Conservation (phyloP, 176 grass and related monocot genomes). For the Oryza australiensis region DNA sequence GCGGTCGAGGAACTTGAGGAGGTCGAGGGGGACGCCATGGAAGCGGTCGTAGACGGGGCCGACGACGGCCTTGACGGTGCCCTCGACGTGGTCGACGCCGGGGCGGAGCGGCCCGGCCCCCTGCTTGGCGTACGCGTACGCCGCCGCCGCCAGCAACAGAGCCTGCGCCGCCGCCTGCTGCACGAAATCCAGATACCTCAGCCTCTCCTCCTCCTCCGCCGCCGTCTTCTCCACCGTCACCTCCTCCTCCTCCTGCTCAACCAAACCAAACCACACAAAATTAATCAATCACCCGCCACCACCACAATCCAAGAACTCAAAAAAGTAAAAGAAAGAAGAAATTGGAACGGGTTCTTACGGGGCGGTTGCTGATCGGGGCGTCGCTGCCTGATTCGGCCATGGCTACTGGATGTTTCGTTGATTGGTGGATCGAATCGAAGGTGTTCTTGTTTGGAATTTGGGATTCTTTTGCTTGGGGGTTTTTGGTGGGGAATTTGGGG, state of each 20-base stretch:
- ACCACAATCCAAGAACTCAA: neutral
- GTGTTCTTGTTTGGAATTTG: neutral
- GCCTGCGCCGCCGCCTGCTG: slow-evolving; percentile 70
- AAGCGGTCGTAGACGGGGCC: slow-evolving; percentile 78
- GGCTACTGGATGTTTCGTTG: neutral
- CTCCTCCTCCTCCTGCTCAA: slow-evolving; percentile 27
- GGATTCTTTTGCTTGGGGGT: neutral
- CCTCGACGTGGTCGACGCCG: slow-evolving; percentile 80
- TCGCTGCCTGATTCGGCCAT: slow-evolving; percentile 34
- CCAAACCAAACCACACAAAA: neutral
- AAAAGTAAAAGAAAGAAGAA: too few relatives aligned
- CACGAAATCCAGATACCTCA: slow-evolving; percentile 81
- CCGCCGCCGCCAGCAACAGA: slow-evolving; percentile 53
- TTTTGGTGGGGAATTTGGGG: neutral
- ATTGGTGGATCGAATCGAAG: neutral
- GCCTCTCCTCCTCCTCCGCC: slow-evolving; percentile 57
- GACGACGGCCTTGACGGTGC: slow-evolving; percentile 77
- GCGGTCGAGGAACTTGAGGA: slow-evolving; percentile 84
- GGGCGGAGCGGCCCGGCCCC: slow-evolving; percentile 79
- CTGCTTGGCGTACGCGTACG: slow-evolving; percentile 73
- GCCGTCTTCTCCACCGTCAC: slow-evolving; percentile 45
- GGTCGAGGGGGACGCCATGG: slow-evolving; percentile 62
- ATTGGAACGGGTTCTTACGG: neutral
- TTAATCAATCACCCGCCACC: slow-evolving; percentile 12
- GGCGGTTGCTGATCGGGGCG: slow-evolving; percentile 34